Evolutionary conservation across 495 filamentous ascomycete genomes (phyloP).

Genomic region (Penicillium egyptiacum): DNA sequence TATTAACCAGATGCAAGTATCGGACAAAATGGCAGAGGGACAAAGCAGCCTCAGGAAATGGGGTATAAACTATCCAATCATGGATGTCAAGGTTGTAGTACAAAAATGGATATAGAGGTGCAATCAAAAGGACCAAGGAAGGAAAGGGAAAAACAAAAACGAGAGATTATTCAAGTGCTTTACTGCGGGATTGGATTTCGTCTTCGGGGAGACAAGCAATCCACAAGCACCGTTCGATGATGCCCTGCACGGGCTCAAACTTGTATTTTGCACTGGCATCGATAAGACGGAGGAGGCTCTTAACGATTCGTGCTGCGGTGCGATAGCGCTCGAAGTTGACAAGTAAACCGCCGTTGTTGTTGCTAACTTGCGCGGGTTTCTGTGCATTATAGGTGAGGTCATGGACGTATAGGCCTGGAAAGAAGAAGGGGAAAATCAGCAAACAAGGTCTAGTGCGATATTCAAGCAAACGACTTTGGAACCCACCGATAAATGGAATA

Average conservation of each 20-base stretch:
- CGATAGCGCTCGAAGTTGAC: conserved; percentile 96
- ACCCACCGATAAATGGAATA: conserved; percentile 90
- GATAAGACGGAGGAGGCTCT: conserved; percentile 83
- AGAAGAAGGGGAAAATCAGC: neutral
- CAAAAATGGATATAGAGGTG: conserved; percentile 9
- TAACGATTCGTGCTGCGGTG: conserved; percentile 86
- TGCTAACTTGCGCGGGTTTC: conserved; percentile 68
- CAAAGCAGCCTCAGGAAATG: conserved; percentile 3
- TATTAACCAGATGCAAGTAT: conserved; percentile 13
- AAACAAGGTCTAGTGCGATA: neutral
- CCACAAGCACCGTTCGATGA: conserved; percentile 92
- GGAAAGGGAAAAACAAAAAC: conserved; percentile 1
- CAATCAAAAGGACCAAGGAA: conserved; percentile 4
- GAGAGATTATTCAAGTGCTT: conserved; percentile 47
- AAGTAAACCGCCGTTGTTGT: conserved; percentile 63
- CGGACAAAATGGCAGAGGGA: conserved; percentile 18
- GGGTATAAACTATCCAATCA: conserved; percentile 12
- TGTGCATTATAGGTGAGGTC: conserved; percentile 97
- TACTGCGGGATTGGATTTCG: conserved; percentile 66
- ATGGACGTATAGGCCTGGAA: conserved; percentile 77
- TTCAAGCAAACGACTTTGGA: neutral
- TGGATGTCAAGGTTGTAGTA: conserved; percentile 4
- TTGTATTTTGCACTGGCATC: conserved; percentile 89
- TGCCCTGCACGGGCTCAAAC: conserved; percentile 80
- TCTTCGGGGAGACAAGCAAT: conserved; percentile 86